Evolutionary conservation across 2,329 filamentous ascomycete species (phyloP), one percentile per base, ranked within the genome.

Genomic region (Apiospora arundinis): DNA sequence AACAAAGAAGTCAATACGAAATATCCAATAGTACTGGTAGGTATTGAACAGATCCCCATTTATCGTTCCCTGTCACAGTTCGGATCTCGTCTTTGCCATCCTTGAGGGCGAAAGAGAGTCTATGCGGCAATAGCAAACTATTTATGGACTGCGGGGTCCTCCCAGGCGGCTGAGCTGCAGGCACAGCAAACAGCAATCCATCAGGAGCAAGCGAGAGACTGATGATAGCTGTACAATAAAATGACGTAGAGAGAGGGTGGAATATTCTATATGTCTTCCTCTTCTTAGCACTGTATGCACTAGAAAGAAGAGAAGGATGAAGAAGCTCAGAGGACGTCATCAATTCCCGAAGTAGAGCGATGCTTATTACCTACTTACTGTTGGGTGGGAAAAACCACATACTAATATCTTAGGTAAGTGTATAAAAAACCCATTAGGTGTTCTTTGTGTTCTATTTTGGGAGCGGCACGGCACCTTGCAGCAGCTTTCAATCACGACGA

Each of bases 391-490:
- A 37, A 37, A n/a, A n/a, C 0, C 21, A 40, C 18, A 2, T 14
- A 3, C 28, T 63, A 63, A 12, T 56, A 56, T 8, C 16, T 28
- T 52, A 60, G 52, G 32, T 37, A 60, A 60, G 28, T 45, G 9
- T 45, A 45, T 45, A 45, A 45, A 49, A 49, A 23, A 12, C 9
- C 48, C 32, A 60, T 37, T 40, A 63, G 56, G 49, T 56, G 49
- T 56, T 56, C 49, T 63, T 63, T 63, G 56, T 63, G 56, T 63
- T 63, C 56, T 63, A 63, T 63, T 63, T 63, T 63, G 18, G 56
- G 56, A 40, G 56, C 56, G 56, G 56, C 56, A 40, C 32, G 56
- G 56, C 56, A 63, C 56, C 56, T 63, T 37, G 52, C 52, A 60
- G 32, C 32, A 60, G 32, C 32, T 32, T 60, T 32, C 16, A 32